Conservation (phyloP, 2,329 filamentous ascomycete genomes). For the Diaporthe velutina region DNA sequence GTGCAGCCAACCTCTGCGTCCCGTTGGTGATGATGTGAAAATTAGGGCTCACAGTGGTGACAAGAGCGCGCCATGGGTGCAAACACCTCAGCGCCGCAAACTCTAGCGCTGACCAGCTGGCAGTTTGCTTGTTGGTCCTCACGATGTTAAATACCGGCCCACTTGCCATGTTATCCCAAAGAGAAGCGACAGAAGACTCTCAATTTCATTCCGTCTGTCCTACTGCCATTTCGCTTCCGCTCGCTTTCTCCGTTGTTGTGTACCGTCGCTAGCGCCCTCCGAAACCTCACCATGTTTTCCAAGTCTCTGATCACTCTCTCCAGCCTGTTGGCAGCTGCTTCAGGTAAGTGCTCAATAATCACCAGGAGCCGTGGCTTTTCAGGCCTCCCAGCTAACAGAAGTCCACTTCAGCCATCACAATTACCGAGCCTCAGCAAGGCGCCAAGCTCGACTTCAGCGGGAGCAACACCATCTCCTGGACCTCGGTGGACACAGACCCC, state of each 20-base stretch:
- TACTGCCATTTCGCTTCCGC: background rate
- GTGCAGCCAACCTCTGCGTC: background rate
- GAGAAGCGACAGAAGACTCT: background rate
- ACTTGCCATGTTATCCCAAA: too few relatives aligned
- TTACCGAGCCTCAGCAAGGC: constrained; percentile 50
- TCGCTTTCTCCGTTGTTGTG: background rate
- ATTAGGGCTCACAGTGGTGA: background rate
- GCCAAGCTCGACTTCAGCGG: constrained; percentile 52
- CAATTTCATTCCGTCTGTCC: background rate
- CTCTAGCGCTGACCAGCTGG: constrained; percentile 18
- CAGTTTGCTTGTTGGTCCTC: background rate
- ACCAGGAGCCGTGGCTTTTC: too few relatives aligned
- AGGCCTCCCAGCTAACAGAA: background rate
- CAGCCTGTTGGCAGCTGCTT: constrained; percentile 34
- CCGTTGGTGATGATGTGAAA: constrained; percentile 4
- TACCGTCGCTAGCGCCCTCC: background rate
- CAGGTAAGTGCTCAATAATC: background rate
- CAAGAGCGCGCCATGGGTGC: background rate
- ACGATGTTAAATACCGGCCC: background rate
- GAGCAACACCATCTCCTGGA: constrained; percentile 54
- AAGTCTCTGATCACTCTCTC: constrained; percentile 33
- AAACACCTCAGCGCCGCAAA: background rate
- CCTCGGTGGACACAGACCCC: constrained; percentile 54
- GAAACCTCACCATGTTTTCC: constrained; percentile 33
- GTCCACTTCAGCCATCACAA: constrained; percentile 47